A percentile compares a stretch with the other conserved stretches of the same genome.
phyloP scores from a whole-genome alignment of 2,329 filamentous ascomycete genomes.

The Colletotrichum sp. region DNA sequence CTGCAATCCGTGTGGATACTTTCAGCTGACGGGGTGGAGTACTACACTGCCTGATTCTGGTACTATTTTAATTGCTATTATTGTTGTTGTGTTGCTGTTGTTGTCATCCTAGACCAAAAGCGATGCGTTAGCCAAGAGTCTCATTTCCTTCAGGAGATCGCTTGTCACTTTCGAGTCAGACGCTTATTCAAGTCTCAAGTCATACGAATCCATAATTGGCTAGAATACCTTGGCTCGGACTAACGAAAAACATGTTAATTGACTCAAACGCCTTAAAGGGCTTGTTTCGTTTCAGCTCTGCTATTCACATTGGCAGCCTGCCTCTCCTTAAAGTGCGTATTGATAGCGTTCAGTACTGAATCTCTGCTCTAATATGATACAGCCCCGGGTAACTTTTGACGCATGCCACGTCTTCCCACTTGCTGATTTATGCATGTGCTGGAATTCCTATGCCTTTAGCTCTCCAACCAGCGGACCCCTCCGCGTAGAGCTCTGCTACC shows the following conservation, averaged over 20 bases:
- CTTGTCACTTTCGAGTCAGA: not conserved
- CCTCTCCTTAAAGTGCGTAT: not conserved
- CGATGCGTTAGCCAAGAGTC: not conserved
- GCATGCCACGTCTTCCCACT: not conserved
- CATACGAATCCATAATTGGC: not conserved
- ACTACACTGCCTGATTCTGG: not conserved
- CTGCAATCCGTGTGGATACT: not conserved
- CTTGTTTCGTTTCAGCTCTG: not conserved
- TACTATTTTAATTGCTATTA: no score
- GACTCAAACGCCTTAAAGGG: not conserved
- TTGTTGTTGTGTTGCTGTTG: not conserved
- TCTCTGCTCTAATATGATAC: not conserved
- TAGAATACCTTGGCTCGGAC: not conserved
- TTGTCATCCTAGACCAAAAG: not conserved
- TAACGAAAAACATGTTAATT: rapidly evolving
- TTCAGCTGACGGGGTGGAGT: not conserved
- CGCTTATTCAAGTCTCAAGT: not conserved
- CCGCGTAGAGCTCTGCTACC: not conserved
- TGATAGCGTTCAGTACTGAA: not conserved
- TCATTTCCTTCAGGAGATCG: rapidly evolving
- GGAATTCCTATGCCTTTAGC: not conserved
- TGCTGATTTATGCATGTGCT: not conserved
- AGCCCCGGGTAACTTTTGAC: rapidly evolving
- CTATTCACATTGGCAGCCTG: not conserved
- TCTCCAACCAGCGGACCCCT: not conserved